Conservation (phyloP, 2,329 filamentous ascomycete species). For the Curvularia verruculosa region DNA sequence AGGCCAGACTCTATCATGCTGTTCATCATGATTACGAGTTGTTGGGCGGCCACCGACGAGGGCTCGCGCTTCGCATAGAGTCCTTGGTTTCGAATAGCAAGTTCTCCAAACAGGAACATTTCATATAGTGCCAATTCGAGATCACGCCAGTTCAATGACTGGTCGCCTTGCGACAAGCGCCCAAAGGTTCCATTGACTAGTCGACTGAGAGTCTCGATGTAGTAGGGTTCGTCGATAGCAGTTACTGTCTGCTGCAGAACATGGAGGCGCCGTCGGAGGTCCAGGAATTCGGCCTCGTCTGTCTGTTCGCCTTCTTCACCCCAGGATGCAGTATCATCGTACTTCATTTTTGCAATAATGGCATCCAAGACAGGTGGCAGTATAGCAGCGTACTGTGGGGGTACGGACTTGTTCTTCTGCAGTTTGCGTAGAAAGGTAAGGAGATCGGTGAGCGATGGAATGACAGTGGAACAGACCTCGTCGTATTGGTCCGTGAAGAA, state of each 20-base stretch:
- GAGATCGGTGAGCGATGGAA: constrained; percentile 89
- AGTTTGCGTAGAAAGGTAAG: constrained; percentile 88
- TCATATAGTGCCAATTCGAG: constrained; percentile 92
- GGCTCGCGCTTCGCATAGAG: constrained; percentile 86
- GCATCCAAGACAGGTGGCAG: constrained; percentile 87
- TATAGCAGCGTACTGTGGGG: constrained; percentile 77
- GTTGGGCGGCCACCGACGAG: constrained; percentile 77
- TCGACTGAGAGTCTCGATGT: constrained; percentile 85
- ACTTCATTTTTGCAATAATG: constrained; percentile 95
- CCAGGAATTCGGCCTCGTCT: constrained; percentile 96
- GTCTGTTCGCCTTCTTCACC: constrained; percentile 93
- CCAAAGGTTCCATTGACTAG: constrained; percentile 88
- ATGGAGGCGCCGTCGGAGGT: constrained; percentile 87
- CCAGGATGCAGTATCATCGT: constrained; percentile 93
- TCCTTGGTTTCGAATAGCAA: constrained; percentile 86
- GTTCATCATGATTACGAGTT: constrained; percentile 88
- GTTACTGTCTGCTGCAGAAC: constrained; percentile 92
- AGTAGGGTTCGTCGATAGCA: constrained; percentile 83
- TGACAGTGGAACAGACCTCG: constrained; percentile 94
- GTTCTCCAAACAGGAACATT: constrained; percentile 93
- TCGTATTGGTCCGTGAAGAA: constrained; percentile 99
- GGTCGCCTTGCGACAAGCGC: constrained; percentile 71
- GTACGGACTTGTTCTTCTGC: constrained; percentile 66
- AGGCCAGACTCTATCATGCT: constrained; percentile 96
- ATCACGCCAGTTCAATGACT: constrained; percentile 90